These are phyloP conservation scores for Phytopythium sindhum DNA, from an alignment of 352 stramenopile genomes.

Conservation along the genomic window DNA sequence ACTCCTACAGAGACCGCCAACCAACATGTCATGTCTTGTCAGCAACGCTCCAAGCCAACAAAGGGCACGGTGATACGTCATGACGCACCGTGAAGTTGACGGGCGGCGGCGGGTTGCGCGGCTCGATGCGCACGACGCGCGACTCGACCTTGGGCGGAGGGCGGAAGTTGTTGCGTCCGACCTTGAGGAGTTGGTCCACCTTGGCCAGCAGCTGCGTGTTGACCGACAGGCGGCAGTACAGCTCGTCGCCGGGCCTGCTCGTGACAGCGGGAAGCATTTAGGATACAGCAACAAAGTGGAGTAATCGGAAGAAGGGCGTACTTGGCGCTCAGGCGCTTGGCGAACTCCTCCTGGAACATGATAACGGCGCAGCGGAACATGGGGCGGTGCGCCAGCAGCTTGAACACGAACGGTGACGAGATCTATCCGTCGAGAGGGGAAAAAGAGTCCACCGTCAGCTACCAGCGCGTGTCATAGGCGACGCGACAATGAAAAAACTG, in stretches of 20 bases:
- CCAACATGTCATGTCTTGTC: neutral
- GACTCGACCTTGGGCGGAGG: constrained; percentile 97
- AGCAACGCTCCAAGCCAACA: neutral
- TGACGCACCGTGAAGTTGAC: constrained; percentile 95
- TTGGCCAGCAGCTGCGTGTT: constrained; percentile 99
- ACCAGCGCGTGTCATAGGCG: neutral
- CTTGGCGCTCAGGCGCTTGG: constrained; percentile 96
- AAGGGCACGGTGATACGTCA: neutral
- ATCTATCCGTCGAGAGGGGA: constrained; percentile 60
- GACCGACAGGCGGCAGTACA: constrained; percentile 98
- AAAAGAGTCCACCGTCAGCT: too few species aligned
- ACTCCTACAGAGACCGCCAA: constrained; percentile 76
- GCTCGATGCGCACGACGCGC: constrained; percentile 96
- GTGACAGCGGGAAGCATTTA: constrained; percentile 6
- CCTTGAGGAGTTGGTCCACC: constrained; percentile 98
- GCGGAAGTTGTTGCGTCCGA: constrained; percentile 99
- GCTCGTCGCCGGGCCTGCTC: constrained; percentile 89
- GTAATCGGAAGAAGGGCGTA: constrained; percentile 18
- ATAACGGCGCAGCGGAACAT: constrained; percentile 99
- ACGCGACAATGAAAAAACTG: neutral
- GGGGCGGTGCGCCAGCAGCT: constrained; percentile 95
- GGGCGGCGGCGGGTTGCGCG: constrained; percentile 96
- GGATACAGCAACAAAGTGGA: neutral
- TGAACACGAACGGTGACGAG: constrained; percentile 98
- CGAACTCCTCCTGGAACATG: constrained; percentile 99